Percentiles rank a stretch among this genome's conserved stretches.
phyloP scores from a whole-genome alignment of 768 basidiomycete species.

The Lentinula sp. region DNA sequence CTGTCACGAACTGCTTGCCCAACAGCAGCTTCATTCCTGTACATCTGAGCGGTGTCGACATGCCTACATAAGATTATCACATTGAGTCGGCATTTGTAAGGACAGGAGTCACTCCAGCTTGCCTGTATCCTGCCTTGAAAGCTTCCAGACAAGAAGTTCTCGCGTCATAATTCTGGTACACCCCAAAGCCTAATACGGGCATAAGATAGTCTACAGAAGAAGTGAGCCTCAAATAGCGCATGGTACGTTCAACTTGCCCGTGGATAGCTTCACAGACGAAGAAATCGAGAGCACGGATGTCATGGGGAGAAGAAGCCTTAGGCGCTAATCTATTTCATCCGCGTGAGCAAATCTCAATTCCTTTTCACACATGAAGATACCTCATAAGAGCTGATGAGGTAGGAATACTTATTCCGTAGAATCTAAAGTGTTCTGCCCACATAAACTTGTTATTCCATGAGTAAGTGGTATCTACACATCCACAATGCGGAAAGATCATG shows the following conservation, averaged over 20 bases:
- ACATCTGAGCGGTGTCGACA: conserved; percentile 68
- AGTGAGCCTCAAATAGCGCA: not conserved
- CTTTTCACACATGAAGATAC: too few relatives aligned
- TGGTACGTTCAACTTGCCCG: not conserved
- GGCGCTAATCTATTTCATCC: too few relatives aligned
- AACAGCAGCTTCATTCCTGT: conserved; percentile 59
- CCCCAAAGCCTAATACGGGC: conserved; percentile 66
- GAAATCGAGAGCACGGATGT: not conserved
- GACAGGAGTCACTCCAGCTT: not conserved
- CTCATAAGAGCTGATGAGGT: too few relatives aligned
- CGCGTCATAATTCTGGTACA: conserved; percentile 61
- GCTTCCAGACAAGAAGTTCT: conserved; percentile 54
- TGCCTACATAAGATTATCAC: conserved; percentile 30
- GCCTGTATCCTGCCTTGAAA: conserved; percentile 63
- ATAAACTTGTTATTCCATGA: not conserved
- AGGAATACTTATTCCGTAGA: not conserved
- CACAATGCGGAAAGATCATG: not conserved
- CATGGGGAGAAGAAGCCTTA: not conserved
- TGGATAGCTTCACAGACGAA: conserved; percentile 7
- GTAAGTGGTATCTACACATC: not conserved
- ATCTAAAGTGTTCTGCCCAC: too few relatives aligned
- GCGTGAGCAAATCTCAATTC: too few relatives aligned
- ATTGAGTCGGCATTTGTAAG: conserved; percentile 14
- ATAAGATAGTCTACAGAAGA: conserved; percentile 40
- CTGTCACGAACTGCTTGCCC: conserved; percentile 54